phyloP scores from a whole-genome alignment of 2,329 filamentous ascomycete genomes.

The Pochonia chlamydosporia region DNA sequence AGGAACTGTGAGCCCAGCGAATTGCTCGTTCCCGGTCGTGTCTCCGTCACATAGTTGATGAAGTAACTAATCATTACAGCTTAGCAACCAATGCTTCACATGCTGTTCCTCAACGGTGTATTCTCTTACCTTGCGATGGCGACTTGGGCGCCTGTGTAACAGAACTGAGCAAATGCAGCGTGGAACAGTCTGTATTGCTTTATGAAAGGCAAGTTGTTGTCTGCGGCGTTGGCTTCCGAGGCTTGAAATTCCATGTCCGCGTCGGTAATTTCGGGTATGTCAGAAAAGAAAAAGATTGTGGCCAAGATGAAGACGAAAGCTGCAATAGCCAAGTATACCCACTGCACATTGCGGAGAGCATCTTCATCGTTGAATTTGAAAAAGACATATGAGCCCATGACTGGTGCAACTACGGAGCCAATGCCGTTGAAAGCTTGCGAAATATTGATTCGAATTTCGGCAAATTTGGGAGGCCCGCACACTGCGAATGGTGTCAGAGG shows the following conservation, averaged over 20 bases:
- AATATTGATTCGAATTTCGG: constrained; percentile 69
- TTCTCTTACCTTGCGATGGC: constrained; percentile 48
- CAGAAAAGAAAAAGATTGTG: constrained; percentile 57
- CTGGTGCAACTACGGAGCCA: constrained; percentile 65
- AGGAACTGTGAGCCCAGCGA: constrained; percentile 59
- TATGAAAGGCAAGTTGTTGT: constrained; percentile 54
- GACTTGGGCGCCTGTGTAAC: constrained; percentile 69
- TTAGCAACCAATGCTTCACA: not conserved
- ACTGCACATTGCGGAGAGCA: constrained; percentile 64
- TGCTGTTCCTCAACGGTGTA: too few relatives aligned
- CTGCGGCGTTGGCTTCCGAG: constrained; percentile 42
- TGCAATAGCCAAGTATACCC: constrained; percentile 69
- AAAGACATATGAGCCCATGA: constrained; percentile 68
- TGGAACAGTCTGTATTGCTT: constrained; percentile 74
- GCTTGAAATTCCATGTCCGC: constrained; percentile 60
- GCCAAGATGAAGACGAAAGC: constrained; percentile 64
- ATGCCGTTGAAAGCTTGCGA: constrained; percentile 74
- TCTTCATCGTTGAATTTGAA: constrained; percentile 55
- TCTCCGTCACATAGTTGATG: constrained; percentile 66
- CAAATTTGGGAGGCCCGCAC: constrained; percentile 59
- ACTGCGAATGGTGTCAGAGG: constrained; percentile 14
- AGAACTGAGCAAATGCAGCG: constrained; percentile 70
- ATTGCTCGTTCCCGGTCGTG: constrained; percentile 43
- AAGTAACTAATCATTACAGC: constrained; percentile 45
- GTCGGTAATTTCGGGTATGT: constrained; percentile 65